phyloP scores from a whole-genome alignment of 371 early-diverging fungal genomes.

The Apophysomyces trapeziformis region DNA sequence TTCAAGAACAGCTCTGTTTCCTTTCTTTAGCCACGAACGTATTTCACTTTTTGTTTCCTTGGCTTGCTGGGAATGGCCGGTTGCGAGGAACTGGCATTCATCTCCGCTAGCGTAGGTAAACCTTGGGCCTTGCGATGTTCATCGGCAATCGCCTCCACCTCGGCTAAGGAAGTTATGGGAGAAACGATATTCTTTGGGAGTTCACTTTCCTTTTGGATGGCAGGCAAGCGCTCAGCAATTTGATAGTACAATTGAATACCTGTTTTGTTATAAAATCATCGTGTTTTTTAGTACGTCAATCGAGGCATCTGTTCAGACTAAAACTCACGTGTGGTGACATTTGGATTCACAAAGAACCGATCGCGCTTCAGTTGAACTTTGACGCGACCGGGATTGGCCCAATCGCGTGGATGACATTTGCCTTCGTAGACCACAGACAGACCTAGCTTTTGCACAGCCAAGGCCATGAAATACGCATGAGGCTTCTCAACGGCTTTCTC shows the following conservation, averaged over 20 bases:
- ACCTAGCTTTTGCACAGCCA: constrained; percentile 61
- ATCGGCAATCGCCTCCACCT: constrained; percentile 47
- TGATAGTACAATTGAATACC: constrained; percentile 39
- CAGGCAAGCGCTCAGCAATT: constrained; percentile 44
- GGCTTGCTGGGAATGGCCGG: constrained; percentile 36
- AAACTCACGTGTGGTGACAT: constrained; percentile 31
- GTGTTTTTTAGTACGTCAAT: neutral
- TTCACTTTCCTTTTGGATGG: constrained; percentile 36
- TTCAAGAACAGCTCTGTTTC: no score
- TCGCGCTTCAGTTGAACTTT: constrained; percentile 54
- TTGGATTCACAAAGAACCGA: constrained; percentile 36
- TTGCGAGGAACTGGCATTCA: constrained; percentile 28
- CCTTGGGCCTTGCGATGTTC: constrained; percentile 55
- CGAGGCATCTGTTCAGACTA: neutral
- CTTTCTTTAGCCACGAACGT: constrained; percentile 31
- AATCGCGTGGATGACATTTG: constrained; percentile 63
- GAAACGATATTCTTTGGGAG: constrained; percentile 42
- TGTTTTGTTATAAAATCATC: constrained; percentile 6
- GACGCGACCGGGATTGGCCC: constrained; percentile 66
- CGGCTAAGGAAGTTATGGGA: constrained; percentile 41
- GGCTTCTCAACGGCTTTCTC: constrained; percentile 58
- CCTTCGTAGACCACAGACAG: constrained; percentile 64
- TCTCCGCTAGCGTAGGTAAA: constrained; percentile 48
- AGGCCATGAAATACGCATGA: constrained; percentile 68
- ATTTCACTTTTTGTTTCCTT: constrained; percentile 49